A percentile compares a stretch with the other conserved stretches of the same genome.
Evolutionary conservation across 2,329 filamentous ascomycete genomes (phyloP).

Genomic region (Elsinoe arachidis): DNA sequence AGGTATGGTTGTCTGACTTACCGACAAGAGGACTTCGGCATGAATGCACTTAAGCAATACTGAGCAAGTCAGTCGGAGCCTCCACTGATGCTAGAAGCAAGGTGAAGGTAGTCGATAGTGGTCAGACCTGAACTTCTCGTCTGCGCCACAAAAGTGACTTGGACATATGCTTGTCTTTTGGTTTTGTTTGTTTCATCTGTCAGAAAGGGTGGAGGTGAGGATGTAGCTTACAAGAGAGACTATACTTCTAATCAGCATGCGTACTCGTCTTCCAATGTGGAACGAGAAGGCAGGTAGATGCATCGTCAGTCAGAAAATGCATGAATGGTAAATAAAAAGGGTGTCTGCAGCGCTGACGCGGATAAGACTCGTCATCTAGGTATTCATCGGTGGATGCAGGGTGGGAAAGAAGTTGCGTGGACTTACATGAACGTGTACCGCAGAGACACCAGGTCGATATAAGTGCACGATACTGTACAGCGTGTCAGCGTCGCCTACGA

Average conservation of each 20-base stretch:
- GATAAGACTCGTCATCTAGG: slow-evolving; percentile 34
- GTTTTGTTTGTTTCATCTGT: slow-evolving; percentile 27
- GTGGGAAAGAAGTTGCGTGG: slow-evolving; percentile 9
- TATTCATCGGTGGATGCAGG: slow-evolving; percentile 25
- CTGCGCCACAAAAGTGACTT: slow-evolving; percentile 29
- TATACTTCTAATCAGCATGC: not conserved
- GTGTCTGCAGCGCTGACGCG: slow-evolving; percentile 31
- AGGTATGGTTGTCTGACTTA: slow-evolving; percentile 6
- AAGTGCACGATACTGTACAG: not conserved
- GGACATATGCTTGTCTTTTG: slow-evolving; percentile 36
- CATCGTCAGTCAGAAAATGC: slow-evolving; percentile 14
- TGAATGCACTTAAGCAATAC: not conserved
- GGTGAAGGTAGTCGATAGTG: not conserved
- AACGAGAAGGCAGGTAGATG: not conserved
- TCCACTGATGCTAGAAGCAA: not conserved
- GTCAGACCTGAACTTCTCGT: slow-evolving; percentile 25
- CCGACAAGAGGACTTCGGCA: not conserved
- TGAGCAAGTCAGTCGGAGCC: not conserved
- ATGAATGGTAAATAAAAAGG: slow-evolving; percentile 32
- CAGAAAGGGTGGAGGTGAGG: not conserved
- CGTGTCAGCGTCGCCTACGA: not conserved
- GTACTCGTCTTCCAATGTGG: not conserved
- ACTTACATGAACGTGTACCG: not conserved
- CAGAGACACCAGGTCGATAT: not conserved
- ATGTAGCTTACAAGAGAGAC: slow-evolving; percentile 5